Percentiles rank a stretch among this genome's conserved stretches.
Evolutionary conservation across 768 basidiomycete species (phyloP).

Genomic region (Macrolepiota fuliginosa): DNA sequence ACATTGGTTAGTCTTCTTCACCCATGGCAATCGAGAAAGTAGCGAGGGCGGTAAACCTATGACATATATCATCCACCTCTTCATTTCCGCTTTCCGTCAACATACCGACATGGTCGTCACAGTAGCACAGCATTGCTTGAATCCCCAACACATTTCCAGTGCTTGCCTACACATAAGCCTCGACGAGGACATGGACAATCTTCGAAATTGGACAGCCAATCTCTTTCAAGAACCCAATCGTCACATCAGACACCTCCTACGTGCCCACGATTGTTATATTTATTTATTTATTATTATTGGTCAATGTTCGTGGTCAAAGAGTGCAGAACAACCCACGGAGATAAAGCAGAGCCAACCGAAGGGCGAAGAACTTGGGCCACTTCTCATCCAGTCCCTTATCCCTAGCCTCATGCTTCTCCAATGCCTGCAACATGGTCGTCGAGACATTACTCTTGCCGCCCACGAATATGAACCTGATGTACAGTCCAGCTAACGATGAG

Average conservation of each 20-base stretch:
- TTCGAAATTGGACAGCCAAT: constrained; percentile 92
- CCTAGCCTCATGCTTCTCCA: constrained; percentile 71
- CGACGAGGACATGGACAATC: constrained; percentile 88
- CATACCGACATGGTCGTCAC: constrained; percentile 85
- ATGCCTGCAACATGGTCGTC: constrained; percentile 81
- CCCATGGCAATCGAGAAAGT: too few species aligned
- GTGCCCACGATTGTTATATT: constrained; percentile 58
- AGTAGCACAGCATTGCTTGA: constrained; percentile 91
- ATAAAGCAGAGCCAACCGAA: constrained; percentile 91
- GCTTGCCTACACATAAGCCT: constrained; percentile 92
- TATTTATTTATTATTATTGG: too few species aligned
- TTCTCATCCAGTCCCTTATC: constrained; percentile 84
- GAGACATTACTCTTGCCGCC: too few species aligned
- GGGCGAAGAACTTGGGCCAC: constrained; percentile 88
- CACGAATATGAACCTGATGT: constrained; percentile 93
- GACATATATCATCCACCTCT: constrained; percentile 79
- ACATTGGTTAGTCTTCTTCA: too few species aligned
- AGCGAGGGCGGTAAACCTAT: constrained; percentile 93
- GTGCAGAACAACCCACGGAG: constrained; percentile 55
- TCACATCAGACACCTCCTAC: constrained; percentile 92
- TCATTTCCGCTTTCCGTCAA: constrained; percentile 39
- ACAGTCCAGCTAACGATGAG: constrained; percentile 77
- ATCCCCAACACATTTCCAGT: constrained; percentile 94
- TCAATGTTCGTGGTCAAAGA: background rate
- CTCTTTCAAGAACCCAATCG: constrained; percentile 90